These are phyloP conservation scores for Metarhizium humberi DNA, from an alignment of 2,329 filamentous ascomycete species.

Conservation along the genomic window DNA sequence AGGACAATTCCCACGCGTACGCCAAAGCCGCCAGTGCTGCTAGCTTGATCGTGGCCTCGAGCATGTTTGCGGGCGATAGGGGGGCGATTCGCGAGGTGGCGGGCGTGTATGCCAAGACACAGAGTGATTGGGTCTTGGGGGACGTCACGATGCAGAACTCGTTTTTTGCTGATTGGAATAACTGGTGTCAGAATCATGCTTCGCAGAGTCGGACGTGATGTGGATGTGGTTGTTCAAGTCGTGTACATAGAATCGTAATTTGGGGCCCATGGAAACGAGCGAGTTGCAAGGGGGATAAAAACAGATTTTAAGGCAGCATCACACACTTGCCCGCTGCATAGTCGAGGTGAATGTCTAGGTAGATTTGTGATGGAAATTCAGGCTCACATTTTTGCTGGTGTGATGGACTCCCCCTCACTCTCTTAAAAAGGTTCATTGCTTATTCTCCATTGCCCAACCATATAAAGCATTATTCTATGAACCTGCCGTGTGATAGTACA, in stretches of 20 bases:
- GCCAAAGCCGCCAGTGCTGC: constrained; percentile 65
- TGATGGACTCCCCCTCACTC: neutral
- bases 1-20: constrained; percentile 60
- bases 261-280: neutral
- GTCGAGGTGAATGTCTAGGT: constrained; percentile 1
- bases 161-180: constrained; percentile 66
- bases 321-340: neutral
- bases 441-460: neutral
- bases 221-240: neutral
- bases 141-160: constrained; percentile 51
- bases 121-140: constrained; percentile 47
- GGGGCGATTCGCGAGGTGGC: constrained; percentile 45
- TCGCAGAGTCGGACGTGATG: constrained; percentile 15
- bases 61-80: constrained; percentile 47
- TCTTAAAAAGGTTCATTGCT: neutral
- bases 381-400: too few relatives aligned
- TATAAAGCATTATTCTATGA: constrained; percentile 25
- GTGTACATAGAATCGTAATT: neutral
- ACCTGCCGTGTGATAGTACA: constrained; percentile 28
- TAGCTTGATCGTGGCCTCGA: constrained; percentile 56
- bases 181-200: constrained; percentile 54
- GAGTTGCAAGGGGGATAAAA: neutral
- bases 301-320: neutral
- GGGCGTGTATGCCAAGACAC: constrained; percentile 54
- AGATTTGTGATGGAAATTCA: too few relatives aligned